Evolutionary conservation across 805 yeast genomes (phyloP).

Genomic region (Barnettozyma vustinii): DNA sequence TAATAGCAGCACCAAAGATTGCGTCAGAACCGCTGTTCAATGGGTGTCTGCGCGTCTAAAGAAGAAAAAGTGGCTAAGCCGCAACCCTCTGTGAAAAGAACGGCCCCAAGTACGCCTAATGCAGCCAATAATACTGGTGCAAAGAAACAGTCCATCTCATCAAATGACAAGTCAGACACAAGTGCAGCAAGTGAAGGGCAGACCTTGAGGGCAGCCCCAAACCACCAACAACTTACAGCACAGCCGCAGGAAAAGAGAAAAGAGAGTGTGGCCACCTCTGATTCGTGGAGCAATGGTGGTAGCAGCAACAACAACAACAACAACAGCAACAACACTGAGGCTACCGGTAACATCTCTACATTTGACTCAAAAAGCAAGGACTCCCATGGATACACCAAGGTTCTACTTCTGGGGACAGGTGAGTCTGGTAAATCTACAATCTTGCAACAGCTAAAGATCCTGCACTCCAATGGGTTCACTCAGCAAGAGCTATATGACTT

Average conservation of each 20-base stretch:
- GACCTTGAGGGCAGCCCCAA: background rate
- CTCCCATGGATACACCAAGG: constrained; percentile 51
- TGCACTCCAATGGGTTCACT: constrained; percentile 36
- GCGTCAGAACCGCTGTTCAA: background rate
- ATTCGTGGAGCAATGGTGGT: constrained; percentile 1
- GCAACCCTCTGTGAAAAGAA: background rate
- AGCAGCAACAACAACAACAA: background rate
- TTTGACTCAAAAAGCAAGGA: constrained; percentile 17
- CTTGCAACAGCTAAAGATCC: constrained; percentile 39
- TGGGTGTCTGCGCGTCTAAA: constrained; percentile 23
- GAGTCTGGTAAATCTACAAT: constrained; percentile 42
- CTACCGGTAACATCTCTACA: background rate
- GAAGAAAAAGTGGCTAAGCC: constrained; percentile 6
- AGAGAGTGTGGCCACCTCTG: background rate
- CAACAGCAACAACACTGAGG: constrained; percentile 1
- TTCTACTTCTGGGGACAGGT: constrained; percentile 82
- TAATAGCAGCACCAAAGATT: background rate
- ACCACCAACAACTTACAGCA: constrained; percentile 1
- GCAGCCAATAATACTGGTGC: background rate
- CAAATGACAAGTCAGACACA: constrained; percentile 9
- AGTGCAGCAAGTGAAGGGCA: background rate
- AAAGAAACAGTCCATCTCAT: constrained; percentile 6
- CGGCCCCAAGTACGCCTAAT: background rate
- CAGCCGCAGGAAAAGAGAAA: background rate
- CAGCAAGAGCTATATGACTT: constrained; percentile 65